phyloP scores from a whole-genome alignment of 352 stramenopile genomes.

The Globisporangium orthogonon region DNA sequence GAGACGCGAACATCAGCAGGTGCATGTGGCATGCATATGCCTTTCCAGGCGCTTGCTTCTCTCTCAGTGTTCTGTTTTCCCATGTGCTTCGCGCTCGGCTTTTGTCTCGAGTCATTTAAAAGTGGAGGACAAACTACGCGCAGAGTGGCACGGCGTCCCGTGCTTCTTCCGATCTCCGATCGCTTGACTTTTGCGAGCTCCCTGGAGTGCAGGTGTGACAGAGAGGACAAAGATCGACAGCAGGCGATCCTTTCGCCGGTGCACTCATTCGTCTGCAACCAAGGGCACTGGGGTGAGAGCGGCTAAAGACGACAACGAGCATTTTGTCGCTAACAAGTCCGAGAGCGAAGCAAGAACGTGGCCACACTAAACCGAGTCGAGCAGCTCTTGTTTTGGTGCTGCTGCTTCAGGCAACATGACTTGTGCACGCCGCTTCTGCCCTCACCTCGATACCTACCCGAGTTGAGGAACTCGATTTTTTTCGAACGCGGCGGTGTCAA shows the following conservation, averaged over 20 bases:
- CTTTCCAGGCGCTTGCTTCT: too few relatives aligned
- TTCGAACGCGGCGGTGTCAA: neutral
- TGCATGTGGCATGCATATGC: too few relatives aligned
- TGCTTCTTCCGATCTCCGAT: conserved; percentile 1
- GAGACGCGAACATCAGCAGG: too few relatives aligned
- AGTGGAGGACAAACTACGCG: neutral
- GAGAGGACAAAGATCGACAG: neutral
- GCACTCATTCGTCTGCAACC: neutral
- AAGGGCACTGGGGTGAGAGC: too few relatives aligned
- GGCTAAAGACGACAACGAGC: neutral
- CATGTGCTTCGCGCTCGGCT: neutral
- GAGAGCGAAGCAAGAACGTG: too few relatives aligned
- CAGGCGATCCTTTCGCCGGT: neutral
- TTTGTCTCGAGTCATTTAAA: neutral
- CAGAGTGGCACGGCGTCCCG: conserved; percentile 1
- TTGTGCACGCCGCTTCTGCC: neutral
- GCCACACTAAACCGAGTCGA: neutral
- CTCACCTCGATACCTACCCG: conserved; percentile 5
- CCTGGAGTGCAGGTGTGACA: neutral
- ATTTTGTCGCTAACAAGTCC: neutral
- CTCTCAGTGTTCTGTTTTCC: neutral
- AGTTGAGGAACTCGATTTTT: conserved; percentile 1
- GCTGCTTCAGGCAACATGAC: neutral
- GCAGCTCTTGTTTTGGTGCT: neutral
- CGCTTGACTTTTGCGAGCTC: neutral